phyloP scores from a whole-genome alignment of 2,329 filamentous ascomycete genomes.

The Setomelanomma holmii region DNA sequence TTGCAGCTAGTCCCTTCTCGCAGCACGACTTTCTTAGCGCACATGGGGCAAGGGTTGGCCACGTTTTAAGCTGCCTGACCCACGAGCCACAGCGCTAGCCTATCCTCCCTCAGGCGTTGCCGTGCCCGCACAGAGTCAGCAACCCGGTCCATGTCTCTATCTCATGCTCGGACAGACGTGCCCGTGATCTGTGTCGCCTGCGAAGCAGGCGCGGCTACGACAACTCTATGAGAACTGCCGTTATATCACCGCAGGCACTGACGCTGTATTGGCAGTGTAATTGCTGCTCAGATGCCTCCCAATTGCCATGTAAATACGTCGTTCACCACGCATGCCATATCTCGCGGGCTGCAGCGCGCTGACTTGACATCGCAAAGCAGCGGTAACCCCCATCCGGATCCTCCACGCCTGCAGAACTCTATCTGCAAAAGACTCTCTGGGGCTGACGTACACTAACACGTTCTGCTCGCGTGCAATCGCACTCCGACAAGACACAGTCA shows the following conservation, averaged over 20 bases:
- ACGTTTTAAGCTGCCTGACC: background rate
- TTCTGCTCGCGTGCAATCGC: slow-evolving; percentile 10
- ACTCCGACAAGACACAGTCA: slow-evolving; percentile 30
- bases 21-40: slow-evolving; percentile 5
- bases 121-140: slow-evolving; percentile 6
- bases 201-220: slow-evolving; percentile 13
- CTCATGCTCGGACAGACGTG: slow-evolving; percentile 1
- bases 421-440: background rate
- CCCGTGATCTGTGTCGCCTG: background rate
- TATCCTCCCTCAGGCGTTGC: background rate
- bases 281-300: too few species aligned
- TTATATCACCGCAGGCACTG: background rate
- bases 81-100: background rate
- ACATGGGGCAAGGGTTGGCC: background rate
- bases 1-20: slow-evolving; percentile 11
- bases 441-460: background rate
- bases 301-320: slow-evolving; percentile 8
- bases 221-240: background rate
- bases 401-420: background rate
- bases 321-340: slow-evolving; percentile 5
- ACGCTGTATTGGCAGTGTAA: too few species aligned
- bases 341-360: background rate
- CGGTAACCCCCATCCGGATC: background rate
- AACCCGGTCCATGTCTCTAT: slow-evolving; percentile 4
- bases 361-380: background rate